Conservation (phyloP, 2,329 filamentous ascomycete species). For the Colletotrichum salicis region DNA sequence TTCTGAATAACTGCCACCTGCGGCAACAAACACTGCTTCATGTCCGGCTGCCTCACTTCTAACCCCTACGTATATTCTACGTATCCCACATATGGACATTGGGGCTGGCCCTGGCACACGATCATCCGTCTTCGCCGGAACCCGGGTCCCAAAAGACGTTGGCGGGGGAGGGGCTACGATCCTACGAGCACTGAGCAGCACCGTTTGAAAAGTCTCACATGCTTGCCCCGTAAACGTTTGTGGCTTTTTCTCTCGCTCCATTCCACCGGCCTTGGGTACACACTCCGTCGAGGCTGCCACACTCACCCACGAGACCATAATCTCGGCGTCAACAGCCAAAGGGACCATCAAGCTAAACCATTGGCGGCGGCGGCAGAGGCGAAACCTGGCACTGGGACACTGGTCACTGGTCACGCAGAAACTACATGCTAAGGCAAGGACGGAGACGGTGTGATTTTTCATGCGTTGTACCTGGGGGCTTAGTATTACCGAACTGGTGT, state of each 20-base stretch:
- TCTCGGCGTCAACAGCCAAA: slow-evolving; percentile 3
- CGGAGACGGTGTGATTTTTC: background rate
- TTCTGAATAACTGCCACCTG: background rate
- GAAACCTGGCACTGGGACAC: background rate
- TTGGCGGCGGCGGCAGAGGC: background rate
- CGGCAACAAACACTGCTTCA: background rate
- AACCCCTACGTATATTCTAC: background rate
- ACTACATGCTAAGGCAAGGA: background rate
- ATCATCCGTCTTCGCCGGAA: background rate
- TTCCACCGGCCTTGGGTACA: background rate
- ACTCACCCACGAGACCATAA: slow-evolving; percentile 5
- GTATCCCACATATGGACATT: background rate
- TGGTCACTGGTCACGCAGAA: background rate
- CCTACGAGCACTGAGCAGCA: background rate
- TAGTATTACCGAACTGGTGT: background rate
- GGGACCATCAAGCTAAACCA: background rate
- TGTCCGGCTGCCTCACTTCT: background rate
- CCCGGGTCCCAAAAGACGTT: background rate
- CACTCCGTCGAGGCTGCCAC: slow-evolving; percentile 1
- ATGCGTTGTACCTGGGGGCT: slow-evolving; percentile 2
- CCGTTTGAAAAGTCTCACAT: slow-evolving; percentile 26
- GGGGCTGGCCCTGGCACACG: background rate
- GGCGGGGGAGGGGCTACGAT: background rate
- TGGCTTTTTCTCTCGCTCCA: background rate
- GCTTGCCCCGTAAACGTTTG: slow-evolving; percentile 11